phyloP scores from a whole-genome alignment of 164 flowering plant genomes.

The Stephania japonica region DNA sequence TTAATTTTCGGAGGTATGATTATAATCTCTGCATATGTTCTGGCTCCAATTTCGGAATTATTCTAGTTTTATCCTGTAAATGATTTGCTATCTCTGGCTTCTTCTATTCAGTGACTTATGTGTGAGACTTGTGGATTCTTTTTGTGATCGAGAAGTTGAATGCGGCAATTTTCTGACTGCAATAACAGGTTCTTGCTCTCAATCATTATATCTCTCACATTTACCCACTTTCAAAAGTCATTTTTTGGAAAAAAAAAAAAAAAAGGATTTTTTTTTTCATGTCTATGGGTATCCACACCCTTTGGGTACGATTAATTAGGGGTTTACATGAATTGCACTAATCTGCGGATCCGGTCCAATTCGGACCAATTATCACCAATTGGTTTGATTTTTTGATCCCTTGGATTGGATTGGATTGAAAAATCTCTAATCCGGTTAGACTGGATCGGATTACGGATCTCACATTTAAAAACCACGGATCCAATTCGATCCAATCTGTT shows the following conservation, averaged over 20 bases:
- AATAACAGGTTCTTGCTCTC: constrained; percentile 58
- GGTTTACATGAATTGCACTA: too few relatives aligned
- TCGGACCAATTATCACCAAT: too few relatives aligned
- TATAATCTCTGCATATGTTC: not conserved
- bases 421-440: too few relatives aligned
- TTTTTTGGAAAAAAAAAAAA: not conserved
- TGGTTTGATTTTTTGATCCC: too few relatives aligned
- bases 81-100: not conserved
- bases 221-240: not conserved
- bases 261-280: too few relatives aligned
- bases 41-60: constrained; percentile 6
- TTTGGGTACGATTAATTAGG: too few relatives aligned
- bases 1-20: constrained; percentile 77
- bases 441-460: too few relatives aligned
- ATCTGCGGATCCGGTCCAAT: too few relatives aligned
- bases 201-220: constrained; percentile 8
- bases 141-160: constrained; percentile 62
- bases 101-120: constrained; percentile 48
- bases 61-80: constrained; percentile 5
- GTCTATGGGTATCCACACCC: too few relatives aligned
- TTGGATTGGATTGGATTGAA: too few relatives aligned
- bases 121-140: constrained; percentile 49
- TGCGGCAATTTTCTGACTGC: constrained; percentile 61
- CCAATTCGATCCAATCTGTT: too few relatives aligned
- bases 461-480: too few relatives aligned